Conservation (phyloP, 257 asterid genomes). For the Capsicum pubescens region DNA sequence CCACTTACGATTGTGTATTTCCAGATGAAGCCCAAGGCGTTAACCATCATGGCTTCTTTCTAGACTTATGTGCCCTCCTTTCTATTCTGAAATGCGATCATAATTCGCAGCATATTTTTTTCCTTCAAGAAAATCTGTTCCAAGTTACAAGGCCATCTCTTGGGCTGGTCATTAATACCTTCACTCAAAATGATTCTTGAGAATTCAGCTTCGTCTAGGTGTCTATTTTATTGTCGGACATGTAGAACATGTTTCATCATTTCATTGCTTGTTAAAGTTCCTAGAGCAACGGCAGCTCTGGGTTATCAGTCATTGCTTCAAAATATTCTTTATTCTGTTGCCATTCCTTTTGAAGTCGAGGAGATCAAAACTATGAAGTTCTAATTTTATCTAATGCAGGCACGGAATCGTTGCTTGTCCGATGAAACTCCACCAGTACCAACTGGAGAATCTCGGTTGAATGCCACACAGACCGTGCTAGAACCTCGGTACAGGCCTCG, state of each 20-base stretch:
- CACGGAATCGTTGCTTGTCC: constrained; percentile 55
- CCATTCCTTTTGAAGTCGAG: neutral
- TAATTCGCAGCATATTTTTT: neutral
- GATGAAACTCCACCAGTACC: constrained; percentile 52
- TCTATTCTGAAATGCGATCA: constrained; percentile 7
- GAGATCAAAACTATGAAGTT: constrained; percentile 10
- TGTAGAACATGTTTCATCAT: neutral
- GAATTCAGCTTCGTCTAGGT: neutral
- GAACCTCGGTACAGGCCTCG: constrained; percentile 61
- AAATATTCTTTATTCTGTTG: neutral
- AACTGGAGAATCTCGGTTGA: constrained; percentile 44
- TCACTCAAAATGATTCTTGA: neutral
- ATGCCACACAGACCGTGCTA: constrained; percentile 36
- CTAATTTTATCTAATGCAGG: constrained; percentile 48
- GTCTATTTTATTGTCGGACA: neutral
- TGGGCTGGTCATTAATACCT: neutral
- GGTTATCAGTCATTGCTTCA: constrained; percentile 20
- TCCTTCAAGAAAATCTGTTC: neutral
- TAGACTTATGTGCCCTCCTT: neutral
- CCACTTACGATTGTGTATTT: neutral
- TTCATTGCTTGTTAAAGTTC: constrained; percentile 14
- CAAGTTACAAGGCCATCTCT: neutral
- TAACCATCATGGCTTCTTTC: neutral
- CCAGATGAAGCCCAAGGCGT: neutral
- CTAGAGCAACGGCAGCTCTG: neutral